Conservation (phyloP, 164 flowering plant genomes). For the Liriodendron chinense region DNA sequence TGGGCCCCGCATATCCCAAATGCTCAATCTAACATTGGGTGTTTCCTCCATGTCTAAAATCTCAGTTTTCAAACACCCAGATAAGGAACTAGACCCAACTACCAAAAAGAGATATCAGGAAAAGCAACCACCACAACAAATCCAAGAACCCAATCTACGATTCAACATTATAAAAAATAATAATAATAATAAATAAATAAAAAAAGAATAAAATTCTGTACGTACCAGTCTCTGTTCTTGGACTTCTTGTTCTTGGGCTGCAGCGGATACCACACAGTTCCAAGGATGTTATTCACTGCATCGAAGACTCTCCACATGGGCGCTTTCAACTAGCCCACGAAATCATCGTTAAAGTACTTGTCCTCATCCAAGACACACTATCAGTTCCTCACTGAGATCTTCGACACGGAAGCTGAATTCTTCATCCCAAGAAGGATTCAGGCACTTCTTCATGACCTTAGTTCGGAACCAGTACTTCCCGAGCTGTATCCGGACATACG, state of each 20-base stretch:
- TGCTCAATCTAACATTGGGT: too few species aligned
- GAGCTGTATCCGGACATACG: too few species aligned
- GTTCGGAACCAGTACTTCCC: conserved; percentile 59
- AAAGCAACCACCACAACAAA: too few species aligned
- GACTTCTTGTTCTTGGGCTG: too few species aligned
- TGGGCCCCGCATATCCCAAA: too few species aligned
- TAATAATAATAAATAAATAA: not conserved
- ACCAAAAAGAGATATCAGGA: not conserved
- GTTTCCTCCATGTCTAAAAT: too few species aligned
- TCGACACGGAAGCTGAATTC: conserved; percentile 77
- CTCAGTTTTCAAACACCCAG: too few species aligned
- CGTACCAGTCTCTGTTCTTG: conserved; percentile 76
- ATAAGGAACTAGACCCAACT: not conserved
- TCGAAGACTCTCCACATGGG: too few species aligned
- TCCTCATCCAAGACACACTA: conserved; percentile 80
- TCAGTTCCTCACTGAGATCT: conserved; percentile 71
- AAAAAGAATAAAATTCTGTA: not conserved
- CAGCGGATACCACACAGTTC: too few species aligned
- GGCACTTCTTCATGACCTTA: conserved; percentile 76
- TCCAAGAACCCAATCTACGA: too few species aligned
- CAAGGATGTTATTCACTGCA: too few species aligned
- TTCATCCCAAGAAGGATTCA: conserved; percentile 83
- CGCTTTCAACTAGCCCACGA: too few species aligned
- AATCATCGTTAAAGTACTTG: conserved; percentile 81
- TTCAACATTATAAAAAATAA: not conserved